Conservation (phyloP, 306 rosid genomes). For the Gillenia trifoliata region DNA sequence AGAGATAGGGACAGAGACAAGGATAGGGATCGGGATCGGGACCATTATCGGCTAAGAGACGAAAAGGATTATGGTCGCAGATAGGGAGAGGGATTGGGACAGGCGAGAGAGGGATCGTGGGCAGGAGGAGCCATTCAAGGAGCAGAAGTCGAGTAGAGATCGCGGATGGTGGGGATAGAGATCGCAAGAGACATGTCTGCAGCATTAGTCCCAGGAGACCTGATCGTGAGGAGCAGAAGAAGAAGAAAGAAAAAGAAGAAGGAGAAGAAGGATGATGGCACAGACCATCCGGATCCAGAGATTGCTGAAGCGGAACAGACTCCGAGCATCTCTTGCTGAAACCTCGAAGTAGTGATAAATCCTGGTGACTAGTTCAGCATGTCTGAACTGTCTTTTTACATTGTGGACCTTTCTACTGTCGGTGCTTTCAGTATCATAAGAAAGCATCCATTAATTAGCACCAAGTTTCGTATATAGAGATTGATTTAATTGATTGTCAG, state of each 20-base stretch:
- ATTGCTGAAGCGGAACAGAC: conserved; percentile 76
- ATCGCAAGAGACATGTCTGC: conserved; percentile 70
- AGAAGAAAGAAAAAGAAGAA: conserved; percentile 65
- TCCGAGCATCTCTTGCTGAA: conserved; percentile 76
- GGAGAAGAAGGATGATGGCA: conserved; percentile 72
- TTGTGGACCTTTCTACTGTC: not conserved
- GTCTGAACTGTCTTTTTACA: not conserved
- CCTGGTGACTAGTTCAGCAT: not conserved
- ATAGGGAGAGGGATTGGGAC: conserved; percentile 43
- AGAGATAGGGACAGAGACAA: conserved; percentile 53
- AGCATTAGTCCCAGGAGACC: conserved; percentile 73
- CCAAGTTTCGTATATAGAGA: not conserved
- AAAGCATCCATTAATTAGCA: not conserved
- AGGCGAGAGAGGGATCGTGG: conserved; percentile 93
- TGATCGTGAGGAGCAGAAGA: conserved; percentile 66
- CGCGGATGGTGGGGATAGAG: conserved; percentile 50
- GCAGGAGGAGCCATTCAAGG: conserved; percentile 81
- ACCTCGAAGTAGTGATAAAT: conserved; percentile 37
- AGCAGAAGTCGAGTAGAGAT: conserved; percentile 87
- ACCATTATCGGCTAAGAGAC: conserved; percentile 54
- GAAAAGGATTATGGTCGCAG: conserved; percentile 66
- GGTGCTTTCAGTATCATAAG: not conserved
- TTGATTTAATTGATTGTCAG: not conserved
- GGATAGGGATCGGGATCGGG: conserved; percentile 43
- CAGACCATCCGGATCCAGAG: conserved; percentile 81